Base-by-base conservation (phyloP, 2,329 filamentous ascomycete genomes). In the Verticillium longisporum region DNA sequence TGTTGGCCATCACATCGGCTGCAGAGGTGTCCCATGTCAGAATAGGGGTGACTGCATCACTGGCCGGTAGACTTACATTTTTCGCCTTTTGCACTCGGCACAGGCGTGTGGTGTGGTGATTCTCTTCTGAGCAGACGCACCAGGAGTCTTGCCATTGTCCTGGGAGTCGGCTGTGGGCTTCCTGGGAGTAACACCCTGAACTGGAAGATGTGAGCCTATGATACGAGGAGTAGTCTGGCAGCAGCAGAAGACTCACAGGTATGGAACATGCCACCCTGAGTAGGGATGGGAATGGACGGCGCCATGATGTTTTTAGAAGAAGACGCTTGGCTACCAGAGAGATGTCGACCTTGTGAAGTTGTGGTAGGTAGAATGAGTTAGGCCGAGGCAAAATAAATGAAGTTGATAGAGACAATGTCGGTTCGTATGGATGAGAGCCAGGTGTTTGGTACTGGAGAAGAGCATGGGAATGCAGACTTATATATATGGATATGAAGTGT, bases 1-100 rank as follows among this genome's bases (percentile, higher is more conserved):
- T 91, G 88, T 66, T 88, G 84, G 60, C 91, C 91, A 76, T 93
- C 90, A 70, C 91, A 95, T 65, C 91, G 88, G 61, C 78, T 81
- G 26, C 31, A 58, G 21, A 55, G 54, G 36, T 18, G 55, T 66
- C 11, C 77, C 66, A 76, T 71, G 62, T 31, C 18, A 50, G 41
- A 50, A 11, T 6, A 9, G 26, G 11, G 26, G 26, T 26, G 26
- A 26, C 26, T 26, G 26, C 26, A 26, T 26, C 26, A 26, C 26
- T 26, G 26, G 26, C 26, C 26, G 26, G 26, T 26, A 13, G 11
- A 59, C 77, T 68, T 71, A 80, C 78, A 94, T 94, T 74, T 94
- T 95, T 64, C 90, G 84, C 66, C 90, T 83, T 70, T 92, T 88
- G 76, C 90, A 92, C 68, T 90, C 88, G 56, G 89, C 87, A 72